A percentile compares a stretch with the other conserved stretches of the same genome.
These are phyloP conservation scores for Gossypium trilobum DNA, from an alignment of 441 rosid genomes.

Conservation along the genomic window DNA sequence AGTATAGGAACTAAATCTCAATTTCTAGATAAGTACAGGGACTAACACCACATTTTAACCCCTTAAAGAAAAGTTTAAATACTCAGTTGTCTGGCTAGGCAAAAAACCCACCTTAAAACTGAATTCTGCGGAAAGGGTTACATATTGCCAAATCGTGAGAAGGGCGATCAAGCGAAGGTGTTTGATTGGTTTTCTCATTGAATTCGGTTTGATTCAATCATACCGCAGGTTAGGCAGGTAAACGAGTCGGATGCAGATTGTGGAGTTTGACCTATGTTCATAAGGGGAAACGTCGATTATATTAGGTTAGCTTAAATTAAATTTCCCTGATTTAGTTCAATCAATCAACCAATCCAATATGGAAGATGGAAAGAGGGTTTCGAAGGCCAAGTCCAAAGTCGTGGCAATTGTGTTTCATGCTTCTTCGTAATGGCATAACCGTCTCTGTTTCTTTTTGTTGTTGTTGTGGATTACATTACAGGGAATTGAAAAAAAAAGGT, in stretches of 20 bases:
- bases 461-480: constrained; percentile 42
- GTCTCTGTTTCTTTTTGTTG: constrained; percentile 40
- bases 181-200: neutral
- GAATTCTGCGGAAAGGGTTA: neutral
- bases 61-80: neutral
- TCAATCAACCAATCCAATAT: neutral
- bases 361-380: constrained; percentile 26
- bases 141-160: neutral
- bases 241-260: constrained; percentile 6
- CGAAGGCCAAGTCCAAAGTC: constrained; percentile 22
- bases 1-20: neutral
- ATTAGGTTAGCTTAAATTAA: neutral
- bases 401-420: constrained; percentile 19
- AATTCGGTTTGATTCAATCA: neutral
- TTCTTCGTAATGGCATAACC: constrained; percentile 41
- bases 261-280: neutral
- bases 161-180: neutral
- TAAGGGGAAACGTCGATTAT: neutral
- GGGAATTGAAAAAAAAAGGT: constrained; percentile 21
- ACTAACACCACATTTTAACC: neutral
- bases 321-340: neutral
- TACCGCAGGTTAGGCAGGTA: neutral
- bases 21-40: neutral
- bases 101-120: neutral
- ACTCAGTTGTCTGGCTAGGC: neutral